Percentiles rank a stretch among this genome's conserved stretches.
Conservation (phyloP, 2,329 filamentous ascomycete genomes). For the Aplosporella prunicola region DNA sequence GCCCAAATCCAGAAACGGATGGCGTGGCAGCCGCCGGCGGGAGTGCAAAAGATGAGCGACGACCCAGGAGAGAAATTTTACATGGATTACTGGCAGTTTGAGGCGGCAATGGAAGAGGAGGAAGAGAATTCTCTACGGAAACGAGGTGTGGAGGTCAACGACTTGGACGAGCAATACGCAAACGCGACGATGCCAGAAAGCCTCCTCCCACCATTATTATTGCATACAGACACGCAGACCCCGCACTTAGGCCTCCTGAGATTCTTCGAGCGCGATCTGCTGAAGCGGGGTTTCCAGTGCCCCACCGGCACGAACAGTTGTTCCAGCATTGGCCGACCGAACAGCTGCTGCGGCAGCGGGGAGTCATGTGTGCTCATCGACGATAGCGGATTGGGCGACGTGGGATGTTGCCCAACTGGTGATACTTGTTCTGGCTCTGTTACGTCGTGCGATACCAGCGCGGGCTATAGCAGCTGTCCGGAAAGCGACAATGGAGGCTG, state of each 20-base stretch:
- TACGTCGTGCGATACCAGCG: slow-evolving; percentile 46
- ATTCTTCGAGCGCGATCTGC: slow-evolving; percentile 23
- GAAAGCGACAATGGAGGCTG: slow-evolving; percentile 61
- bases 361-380: slow-evolving; percentile 57
- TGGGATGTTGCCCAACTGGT: slow-evolving; percentile 67
- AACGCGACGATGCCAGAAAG: slow-evolving; percentile 28
- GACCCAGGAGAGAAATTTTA: slow-evolving; percentile 68
- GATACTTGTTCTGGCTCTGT: slow-evolving; percentile 55
- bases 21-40: slow-evolving; percentile 43
- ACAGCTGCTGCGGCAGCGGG: slow-evolving; percentile 62
- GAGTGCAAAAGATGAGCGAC: slow-evolving; percentile 61
- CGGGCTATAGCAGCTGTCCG: slow-evolving; percentile 55
- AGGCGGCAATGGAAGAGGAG: slow-evolving; percentile 13
- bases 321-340: slow-evolving; percentile 51
- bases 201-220: slow-evolving; percentile 44
- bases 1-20: slow-evolving; percentile 32
- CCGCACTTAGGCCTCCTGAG: slow-evolving; percentile 9
- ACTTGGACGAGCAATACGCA: slow-evolving; percentile 11
- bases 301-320: slow-evolving; percentile 59
- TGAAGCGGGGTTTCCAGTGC: slow-evolving; percentile 54
- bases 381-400: slow-evolving; percentile 54
- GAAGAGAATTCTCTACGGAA: slow-evolving; percentile 13
- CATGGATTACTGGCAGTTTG: slow-evolving; percentile 52
- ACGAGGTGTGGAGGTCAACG: slow-evolving; percentile 32
- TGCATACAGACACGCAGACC: slow-evolving; percentile 30